Percentiles rank a stretch among this genome's conserved stretches.
Conservation (phyloP, 148 eudicot species). For the Rhododendron kiyosumense region DNA sequence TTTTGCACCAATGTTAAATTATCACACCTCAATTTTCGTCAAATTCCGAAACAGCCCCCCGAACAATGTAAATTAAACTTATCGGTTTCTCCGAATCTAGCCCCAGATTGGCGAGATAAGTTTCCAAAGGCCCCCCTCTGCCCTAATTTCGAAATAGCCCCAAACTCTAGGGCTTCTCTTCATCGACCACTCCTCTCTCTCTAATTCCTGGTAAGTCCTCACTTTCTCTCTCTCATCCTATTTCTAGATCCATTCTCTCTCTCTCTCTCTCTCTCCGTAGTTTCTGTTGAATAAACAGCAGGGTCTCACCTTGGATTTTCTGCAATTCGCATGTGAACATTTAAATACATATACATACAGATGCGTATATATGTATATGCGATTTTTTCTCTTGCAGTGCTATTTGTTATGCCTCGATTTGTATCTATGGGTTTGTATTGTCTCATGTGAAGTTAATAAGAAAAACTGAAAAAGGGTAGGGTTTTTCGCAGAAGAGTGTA, state of each 20-base stretch:
- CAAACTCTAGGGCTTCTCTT: not conserved
- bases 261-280: not conserved
- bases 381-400: not conserved
- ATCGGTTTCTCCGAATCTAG: not conserved
- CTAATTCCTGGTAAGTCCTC: constrained; percentile 6
- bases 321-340: not conserved
- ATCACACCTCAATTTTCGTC: not conserved
- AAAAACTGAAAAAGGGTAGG: too few relatives aligned
- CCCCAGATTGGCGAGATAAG: not conserved
- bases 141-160: constrained; percentile 19
- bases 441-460: not conserved
- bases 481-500: not conserved
- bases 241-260: not conserved
- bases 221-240: not conserved
- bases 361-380: not conserved
- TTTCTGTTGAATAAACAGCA: not conserved
- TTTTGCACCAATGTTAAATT: not conserved
- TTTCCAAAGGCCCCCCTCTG: not conserved
- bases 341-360: not conserved
- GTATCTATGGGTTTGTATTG: not conserved
- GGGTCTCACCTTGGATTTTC: not conserved
- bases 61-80: not conserved
- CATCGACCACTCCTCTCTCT: constrained; percentile 6
- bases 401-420: not conserved
- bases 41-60: not conserved